Conservation (phyloP, 2,329 filamentous ascomycete species). For the Alternaria panax region DNA sequence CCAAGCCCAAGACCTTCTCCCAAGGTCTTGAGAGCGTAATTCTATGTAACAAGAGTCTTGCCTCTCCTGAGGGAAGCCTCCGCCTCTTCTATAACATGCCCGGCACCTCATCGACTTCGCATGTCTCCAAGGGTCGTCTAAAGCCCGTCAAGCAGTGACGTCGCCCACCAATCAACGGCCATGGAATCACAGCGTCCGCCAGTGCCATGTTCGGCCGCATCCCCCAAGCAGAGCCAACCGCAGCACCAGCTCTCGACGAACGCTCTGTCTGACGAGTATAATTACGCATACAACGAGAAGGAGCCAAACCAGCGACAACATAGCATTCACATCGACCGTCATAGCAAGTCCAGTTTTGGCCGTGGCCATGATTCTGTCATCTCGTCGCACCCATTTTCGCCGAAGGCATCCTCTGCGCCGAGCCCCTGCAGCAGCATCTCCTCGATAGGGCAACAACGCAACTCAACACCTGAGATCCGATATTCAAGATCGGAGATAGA, state of each 20-base stretch:
- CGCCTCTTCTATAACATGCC: constrained; percentile 46
- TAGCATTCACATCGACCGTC: constrained; percentile 23
- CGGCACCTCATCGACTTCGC: constrained; percentile 30
- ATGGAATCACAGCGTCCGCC: constrained; percentile 46
- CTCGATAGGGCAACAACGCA: constrained; percentile 27
- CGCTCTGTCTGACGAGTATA: constrained; percentile 20
- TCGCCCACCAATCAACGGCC: constrained; percentile 28
- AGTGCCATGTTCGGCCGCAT: constrained; percentile 36
- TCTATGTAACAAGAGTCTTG: constrained; percentile 45
- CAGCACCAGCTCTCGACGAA: constrained; percentile 16
- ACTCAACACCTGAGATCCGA: constrained; percentile 27
- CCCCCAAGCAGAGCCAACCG: constrained; percentile 24
- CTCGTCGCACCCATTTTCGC: constrained; percentile 48
- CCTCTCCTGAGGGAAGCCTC: constrained; percentile 44
- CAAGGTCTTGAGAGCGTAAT: constrained; percentile 43
- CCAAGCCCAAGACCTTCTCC: constrained; percentile 43
- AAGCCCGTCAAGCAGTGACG: constrained; percentile 39
- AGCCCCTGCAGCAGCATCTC: constrained; percentile 47
- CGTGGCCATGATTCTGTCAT: constrained; percentile 49
- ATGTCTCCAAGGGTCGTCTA: constrained; percentile 28
- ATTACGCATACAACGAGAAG: constrained; percentile 37
- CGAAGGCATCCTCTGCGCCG: constrained; percentile 42
- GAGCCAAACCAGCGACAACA: constrained; percentile 27
- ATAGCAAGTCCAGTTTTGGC: constrained; percentile 34
- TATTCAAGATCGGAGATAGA: constrained; percentile 13